These are phyloP conservation scores for Globisporangium paddicum DNA, from an alignment of 352 stramenopile genomes.

Conservation along the genomic window DNA sequence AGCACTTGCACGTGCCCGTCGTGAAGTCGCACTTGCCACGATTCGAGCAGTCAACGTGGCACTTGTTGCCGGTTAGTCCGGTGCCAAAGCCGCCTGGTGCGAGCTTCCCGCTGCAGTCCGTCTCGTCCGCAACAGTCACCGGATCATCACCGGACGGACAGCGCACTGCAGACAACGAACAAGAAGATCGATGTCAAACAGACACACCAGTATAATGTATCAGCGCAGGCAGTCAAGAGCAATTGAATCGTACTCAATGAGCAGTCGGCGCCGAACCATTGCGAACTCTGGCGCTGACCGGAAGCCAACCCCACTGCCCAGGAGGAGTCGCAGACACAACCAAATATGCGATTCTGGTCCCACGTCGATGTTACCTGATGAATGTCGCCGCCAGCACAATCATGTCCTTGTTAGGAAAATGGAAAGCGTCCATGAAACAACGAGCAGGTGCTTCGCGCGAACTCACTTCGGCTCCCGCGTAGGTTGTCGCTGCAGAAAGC, in stretches of 20 bases:
- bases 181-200: too few species aligned
- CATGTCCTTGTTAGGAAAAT: neutral
- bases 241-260: constrained; percentile 43
- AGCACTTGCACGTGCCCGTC: constrained; percentile 63
- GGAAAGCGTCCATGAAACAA: neutral
- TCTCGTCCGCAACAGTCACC: constrained; percentile 77
- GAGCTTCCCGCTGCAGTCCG: constrained; percentile 61
- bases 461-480: constrained; percentile 40
- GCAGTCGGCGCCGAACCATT: constrained; percentile 90
- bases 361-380: constrained; percentile 48
- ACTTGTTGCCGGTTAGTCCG: constrained; percentile 46
- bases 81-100: constrained; percentile 33
- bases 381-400: neutral
- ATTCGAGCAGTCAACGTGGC: constrained; percentile 77
- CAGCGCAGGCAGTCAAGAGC: neutral
- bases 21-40: constrained; percentile 71
- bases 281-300: constrained; percentile 69
- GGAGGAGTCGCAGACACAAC: constrained; percentile 76
- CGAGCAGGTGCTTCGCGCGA: neutral
- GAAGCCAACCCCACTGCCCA: constrained; percentile 66
- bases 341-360: constrained; percentile 72
- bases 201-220: too few species aligned
- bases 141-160: constrained; percentile 89
- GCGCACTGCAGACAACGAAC: constrained; percentile 32
- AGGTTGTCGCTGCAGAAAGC: constrained; percentile 49